Base-by-base conservation (phyloP, 441 rosid species). In the Kokia cookei region DNA sequence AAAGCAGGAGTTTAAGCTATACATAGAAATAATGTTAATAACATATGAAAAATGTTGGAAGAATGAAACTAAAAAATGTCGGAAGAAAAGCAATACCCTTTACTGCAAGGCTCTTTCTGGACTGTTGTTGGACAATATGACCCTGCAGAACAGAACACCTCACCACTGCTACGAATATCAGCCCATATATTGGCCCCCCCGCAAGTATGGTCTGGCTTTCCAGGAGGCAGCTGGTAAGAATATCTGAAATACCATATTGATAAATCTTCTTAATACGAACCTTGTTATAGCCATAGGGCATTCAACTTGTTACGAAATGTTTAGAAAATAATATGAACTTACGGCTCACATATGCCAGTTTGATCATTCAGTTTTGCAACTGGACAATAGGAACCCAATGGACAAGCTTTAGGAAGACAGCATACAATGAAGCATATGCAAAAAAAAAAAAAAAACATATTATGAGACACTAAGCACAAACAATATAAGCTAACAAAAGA, bases 101-200 rank as follows among this genome's bases (percentile, higher is more conserved):
- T 87, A 80, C 85, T 82, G 78, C 99, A 95, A 68, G 85, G 61
- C 57, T 71, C 73, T 80, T 82, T 76, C 37, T 73, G 71, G 59
- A 87, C 82, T 7, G 97, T 87, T 45, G 95, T 82, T 45, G 97
- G 94, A 72, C 98, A 95, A 79, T 86, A 95, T 22, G 94, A 90
- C 68, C 99, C 98, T 0, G 91, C 89, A 3, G 94, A 82, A 78
- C 99, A 95, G 87, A 95, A 95, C 10, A 93, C 78, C 78, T 93
- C 93, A 29, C 81, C 42, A 70, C 96, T 82, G 42, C 80, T 82
- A 60, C 32, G 67, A 69, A 88, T 80, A 83, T 91, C 98, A 5
- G 93, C 90, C 99, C 99, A 95, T 69, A 89, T 72, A 70, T 95
- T 87, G 71, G 99, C 99, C 61, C 99, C 98, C 45, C 99, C 99